These are phyloP conservation scores for Peniophora sp. DNA, from an alignment of 1,284 basidiomycete genomes.

Conservation along the genomic window DNA sequence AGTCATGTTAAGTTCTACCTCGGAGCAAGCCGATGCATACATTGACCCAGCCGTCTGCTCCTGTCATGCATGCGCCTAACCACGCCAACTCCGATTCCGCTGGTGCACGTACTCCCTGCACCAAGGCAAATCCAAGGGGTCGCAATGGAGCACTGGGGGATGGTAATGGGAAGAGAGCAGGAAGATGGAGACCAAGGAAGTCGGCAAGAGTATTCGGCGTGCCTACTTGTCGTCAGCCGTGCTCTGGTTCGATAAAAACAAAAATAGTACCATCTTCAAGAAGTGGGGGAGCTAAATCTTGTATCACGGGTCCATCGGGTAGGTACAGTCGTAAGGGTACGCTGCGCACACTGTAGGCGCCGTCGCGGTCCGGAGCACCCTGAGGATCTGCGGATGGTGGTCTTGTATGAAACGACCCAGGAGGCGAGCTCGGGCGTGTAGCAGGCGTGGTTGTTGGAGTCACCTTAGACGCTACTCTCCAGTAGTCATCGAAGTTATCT, in stretches of 20 bases:
- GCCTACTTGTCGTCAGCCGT: constrained; percentile 29
- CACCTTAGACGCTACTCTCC: constrained; percentile 85
- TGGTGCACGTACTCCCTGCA: constrained; percentile 86
- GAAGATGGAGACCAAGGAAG: constrained; percentile 55
- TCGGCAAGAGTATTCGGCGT: constrained; percentile 49
- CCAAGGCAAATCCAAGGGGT: constrained; percentile 59
- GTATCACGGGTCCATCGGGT: constrained; percentile 85
- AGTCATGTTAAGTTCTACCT: constrained; percentile 7
- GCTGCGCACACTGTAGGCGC: constrained; percentile 78
- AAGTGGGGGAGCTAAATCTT: constrained; percentile 79
- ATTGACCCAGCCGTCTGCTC: constrained; percentile 93
- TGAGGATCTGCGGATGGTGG: constrained; percentile 64
- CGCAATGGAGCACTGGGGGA: constrained; percentile 22
- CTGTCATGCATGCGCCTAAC: constrained; percentile 84
- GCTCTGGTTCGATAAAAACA: constrained; percentile 4
- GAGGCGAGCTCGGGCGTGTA: constrained; percentile 40
- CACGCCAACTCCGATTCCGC: constrained; percentile 87
- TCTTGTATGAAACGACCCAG: constrained; percentile 50
- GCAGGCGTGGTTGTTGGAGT: constrained; percentile 57
- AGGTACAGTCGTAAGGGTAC: constrained; percentile 88
- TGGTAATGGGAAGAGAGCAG: constrained; percentile 52
- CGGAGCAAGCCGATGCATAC: constrained; percentile 60
- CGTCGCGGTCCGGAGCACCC: constrained; percentile 52
- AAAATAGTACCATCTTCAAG: constrained; percentile 48
- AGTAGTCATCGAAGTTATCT: constrained; percentile 95